Percentiles rank a stretch among this genome's conserved stretches.
Evolutionary conservation across 2,329 filamentous ascomycete species (phyloP).

Genomic region (Aspergillus melleus): DNA sequence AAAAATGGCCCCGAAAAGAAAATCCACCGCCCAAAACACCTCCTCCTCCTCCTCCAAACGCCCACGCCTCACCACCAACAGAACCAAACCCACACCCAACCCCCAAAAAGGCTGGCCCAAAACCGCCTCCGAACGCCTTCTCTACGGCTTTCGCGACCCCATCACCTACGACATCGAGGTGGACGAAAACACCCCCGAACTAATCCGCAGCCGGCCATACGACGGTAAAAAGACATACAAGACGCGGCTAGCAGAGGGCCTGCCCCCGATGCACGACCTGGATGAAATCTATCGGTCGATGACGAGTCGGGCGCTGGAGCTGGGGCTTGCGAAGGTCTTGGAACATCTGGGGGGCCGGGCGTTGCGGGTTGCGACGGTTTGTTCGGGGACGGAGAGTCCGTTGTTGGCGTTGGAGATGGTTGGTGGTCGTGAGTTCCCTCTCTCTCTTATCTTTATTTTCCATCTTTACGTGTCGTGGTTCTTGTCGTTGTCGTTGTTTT

Average conservation of each 20-base stretch:
- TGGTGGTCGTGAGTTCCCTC: slow-evolving; percentile 19
- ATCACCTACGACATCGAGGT: not conserved
- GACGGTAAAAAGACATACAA: slow-evolving; percentile 5
- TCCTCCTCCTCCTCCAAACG: not conserved
- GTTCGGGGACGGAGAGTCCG: slow-evolving; percentile 75
- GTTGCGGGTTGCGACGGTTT: slow-evolving; percentile 68
- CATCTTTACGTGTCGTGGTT: not conserved
- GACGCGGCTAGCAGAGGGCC: slow-evolving; percentile 18
- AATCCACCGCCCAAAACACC: not conserved
- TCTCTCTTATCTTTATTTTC: not conserved
- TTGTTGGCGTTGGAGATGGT: slow-evolving; percentile 65
- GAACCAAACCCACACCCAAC: too few species aligned
- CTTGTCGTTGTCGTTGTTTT: too few species aligned
- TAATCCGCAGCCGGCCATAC: slow-evolving; percentile 17
- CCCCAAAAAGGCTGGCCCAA: not conserved
- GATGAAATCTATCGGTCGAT: slow-evolving; percentile 32
- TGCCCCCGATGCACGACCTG: slow-evolving; percentile 29
- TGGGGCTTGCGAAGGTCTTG: slow-evolving; percentile 48
- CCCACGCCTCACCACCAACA: not conserved
- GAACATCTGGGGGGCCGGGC: slow-evolving; percentile 33
- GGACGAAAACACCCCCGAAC: slow-evolving; percentile 23
- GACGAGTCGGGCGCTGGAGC: slow-evolving; percentile 22
- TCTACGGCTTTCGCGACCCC: not conserved
- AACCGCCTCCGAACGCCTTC: not conserved
- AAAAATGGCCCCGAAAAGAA: not conserved